phyloP scores from a whole-genome alignment of 306 rosid genomes.

The Alnus rubra region DNA sequence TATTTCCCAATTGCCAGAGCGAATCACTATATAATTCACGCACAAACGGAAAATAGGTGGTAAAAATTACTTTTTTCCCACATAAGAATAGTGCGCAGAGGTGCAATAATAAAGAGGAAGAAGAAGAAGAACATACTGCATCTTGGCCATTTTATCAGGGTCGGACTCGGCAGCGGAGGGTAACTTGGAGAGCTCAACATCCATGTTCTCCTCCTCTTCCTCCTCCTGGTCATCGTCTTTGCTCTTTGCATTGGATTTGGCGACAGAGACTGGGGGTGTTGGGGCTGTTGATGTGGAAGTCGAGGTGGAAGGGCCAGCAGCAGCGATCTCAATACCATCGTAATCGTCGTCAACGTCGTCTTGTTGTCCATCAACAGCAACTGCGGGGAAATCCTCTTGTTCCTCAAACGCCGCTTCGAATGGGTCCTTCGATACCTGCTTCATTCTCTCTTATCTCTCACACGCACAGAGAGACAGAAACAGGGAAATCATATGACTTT shows the following conservation, averaged over 20 bases:
- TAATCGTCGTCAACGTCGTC: conserved; percentile 33
- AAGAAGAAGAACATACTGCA: conserved; percentile 55
- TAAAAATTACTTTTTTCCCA: background rate
- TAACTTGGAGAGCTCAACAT: conserved; percentile 83
- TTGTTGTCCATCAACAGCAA: conserved; percentile 12
- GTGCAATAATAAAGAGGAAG: background rate
- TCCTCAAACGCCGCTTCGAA: conserved; percentile 96
- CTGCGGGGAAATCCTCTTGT: conserved; percentile 62
- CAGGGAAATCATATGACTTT: too few relatives aligned
- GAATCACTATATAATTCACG: background rate
- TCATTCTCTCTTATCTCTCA: conserved; percentile 34
- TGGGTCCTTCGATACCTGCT: conserved; percentile 87
- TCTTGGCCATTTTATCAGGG: conserved; percentile 82
- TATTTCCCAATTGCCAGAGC: background rate
- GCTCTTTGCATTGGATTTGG: conserved; percentile 24
- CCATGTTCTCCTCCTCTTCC: conserved; percentile 90
- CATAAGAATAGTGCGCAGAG: background rate
- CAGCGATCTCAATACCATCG: background rate
- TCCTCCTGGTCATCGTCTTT: conserved; percentile 70
- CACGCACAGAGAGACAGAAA: too few relatives aligned
- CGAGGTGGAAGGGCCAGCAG: conserved; percentile 5
- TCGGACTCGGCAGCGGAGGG: conserved; percentile 55
- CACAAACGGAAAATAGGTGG: background rate
- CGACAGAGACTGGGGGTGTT: background rate
- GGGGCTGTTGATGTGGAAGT: background rate